Conservation (phyloP, 2,329 filamentous ascomycete species). For the Stachybotrys chartarum region DNA sequence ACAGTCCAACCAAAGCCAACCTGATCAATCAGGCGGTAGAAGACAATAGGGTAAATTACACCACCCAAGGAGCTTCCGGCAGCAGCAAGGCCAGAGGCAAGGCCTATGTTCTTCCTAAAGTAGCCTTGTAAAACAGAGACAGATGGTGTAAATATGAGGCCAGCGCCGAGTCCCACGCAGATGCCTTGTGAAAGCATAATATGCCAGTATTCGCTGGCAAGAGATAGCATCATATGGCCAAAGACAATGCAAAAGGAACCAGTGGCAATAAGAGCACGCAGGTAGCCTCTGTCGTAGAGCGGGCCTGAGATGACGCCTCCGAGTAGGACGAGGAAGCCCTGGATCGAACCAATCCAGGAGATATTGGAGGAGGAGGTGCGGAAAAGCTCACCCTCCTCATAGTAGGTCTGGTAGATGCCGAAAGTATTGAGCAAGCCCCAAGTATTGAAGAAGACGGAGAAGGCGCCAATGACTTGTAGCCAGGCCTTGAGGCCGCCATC, state of each 20-base stretch:
- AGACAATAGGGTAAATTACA: slow-evolving; percentile 22
- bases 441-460: slow-evolving; percentile 45
- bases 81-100: slow-evolving; percentile 25
- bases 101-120: slow-evolving; percentile 17
- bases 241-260: slow-evolving; percentile 37
- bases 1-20: slow-evolving; percentile 23
- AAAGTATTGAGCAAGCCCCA: slow-evolving; percentile 41
- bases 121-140: slow-evolving; percentile 24
- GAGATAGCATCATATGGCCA: slow-evolving; percentile 35
- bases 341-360: slow-evolving; percentile 37
- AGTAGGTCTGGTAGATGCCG: slow-evolving; percentile 50
- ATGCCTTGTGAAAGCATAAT: slow-evolving; percentile 36
- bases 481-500: slow-evolving; percentile 14
- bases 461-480: slow-evolving; percentile 10
- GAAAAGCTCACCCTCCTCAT: slow-evolving; percentile 25
- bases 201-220: slow-evolving; percentile 34
- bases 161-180: slow-evolving; percentile 35
- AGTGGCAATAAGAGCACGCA: slow-evolving; percentile 28
- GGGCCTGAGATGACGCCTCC: slow-evolving; percentile 28
- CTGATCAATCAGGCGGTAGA: slow-evolving; percentile 11
- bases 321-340: slow-evolving; percentile 35
- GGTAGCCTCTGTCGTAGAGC: slow-evolving; percentile 39
- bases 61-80: slow-evolving; percentile 24
- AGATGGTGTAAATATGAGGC: slow-evolving; percentile 30
- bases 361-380: slow-evolving; percentile 24